Percentiles rank a stretch among this genome's conserved stretches.
phyloP scores from a whole-genome alignment of 805 yeast species.

The Wickerhamomyces queroliae region DNA sequence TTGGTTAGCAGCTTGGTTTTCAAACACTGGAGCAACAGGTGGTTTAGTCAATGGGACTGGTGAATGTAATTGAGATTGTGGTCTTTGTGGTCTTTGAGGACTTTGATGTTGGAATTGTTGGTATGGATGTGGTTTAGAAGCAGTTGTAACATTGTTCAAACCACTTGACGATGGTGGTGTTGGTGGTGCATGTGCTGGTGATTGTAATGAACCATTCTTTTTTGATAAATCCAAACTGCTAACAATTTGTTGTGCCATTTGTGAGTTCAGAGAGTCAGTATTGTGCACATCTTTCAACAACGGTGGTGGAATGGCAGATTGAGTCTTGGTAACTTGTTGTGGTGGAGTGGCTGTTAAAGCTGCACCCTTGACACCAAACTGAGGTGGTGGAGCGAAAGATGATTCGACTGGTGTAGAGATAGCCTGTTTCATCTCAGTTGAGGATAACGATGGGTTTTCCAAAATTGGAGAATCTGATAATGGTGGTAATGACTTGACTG shows the following conservation, averaged over 20 bases:
- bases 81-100: neutral
- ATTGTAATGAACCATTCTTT: neutral
- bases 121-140: constrained; percentile 14
- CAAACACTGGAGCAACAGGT: neutral
- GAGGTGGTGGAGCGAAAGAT: neutral
- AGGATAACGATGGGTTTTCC: neutral
- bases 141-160: neutral
- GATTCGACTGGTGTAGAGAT: neutral
- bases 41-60: neutral
- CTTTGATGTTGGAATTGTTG: constrained; percentile 3
- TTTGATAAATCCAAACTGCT: constrained; percentile 8
- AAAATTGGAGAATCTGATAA: neutral
- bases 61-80: neutral
- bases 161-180: neutral
- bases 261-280: constrained; percentile 14
- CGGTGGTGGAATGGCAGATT: constrained; percentile 15
- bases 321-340: constrained; percentile 8
- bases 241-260: constrained; percentile 1
- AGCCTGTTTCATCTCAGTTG: neutral
- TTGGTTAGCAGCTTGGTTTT: no score
- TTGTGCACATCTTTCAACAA: constrained; percentile 9
- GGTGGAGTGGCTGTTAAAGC: constrained; percentile 12
- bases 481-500: constrained; percentile 1
- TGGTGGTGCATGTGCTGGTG: neutral
- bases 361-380: neutral